Base-by-base conservation (phyloP, 2,329 filamentous ascomycete genomes). In the Pseudocercospora crystallina region DNA sequence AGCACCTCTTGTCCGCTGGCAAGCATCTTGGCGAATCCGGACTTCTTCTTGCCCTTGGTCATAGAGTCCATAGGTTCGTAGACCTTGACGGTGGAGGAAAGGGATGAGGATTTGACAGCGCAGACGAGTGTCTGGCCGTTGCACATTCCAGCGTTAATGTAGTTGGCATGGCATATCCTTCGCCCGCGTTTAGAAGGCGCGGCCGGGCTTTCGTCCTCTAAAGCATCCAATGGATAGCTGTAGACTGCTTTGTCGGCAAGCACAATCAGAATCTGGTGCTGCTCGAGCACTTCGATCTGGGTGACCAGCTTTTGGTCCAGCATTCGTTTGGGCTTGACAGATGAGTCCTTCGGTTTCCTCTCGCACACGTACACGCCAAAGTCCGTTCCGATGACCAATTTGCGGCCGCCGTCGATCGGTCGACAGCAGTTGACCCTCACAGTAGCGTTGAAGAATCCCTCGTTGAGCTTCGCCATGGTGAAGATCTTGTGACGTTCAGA, bases 11-110 rank as follows among this genome's bases (percentile, higher is more conserved):
- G 91, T 8, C 90, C 90, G 59, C 82, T 85, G 55, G 90, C 90
- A 73, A 99, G 92, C 85, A 99, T 95, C 75, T 95, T 96, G 60
- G 89, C 86, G 53, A 99, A 85, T 13, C 94, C 92, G 65, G 91
- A 94, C 69, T 96, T 95, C 76, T 95, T 96, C 77, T 94, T 95
- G 40, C 64, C 62, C 51, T 89, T 89, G 29, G 54, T 86, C 79
- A 95, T 87, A 56, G 90, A 87, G 68, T 97, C 94, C 73, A 95
- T 96, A 1, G 94, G 94, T 73, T 99, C 92, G 72, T 90, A 97
- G n/a, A 97, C 94, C 73, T 97, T 97, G 77, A 99, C 96, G 2
- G 92, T 97, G 11, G 90, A 95, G 45, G 90, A 96, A 30, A 97
- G 77, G 2, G 91, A 89, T 13, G 88, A 92, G 35, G 90, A 95